These are phyloP conservation scores for Phlegmacium glaucopus DNA, from an alignment of 768 basidiomycete species.

Conservation along the genomic window DNA sequence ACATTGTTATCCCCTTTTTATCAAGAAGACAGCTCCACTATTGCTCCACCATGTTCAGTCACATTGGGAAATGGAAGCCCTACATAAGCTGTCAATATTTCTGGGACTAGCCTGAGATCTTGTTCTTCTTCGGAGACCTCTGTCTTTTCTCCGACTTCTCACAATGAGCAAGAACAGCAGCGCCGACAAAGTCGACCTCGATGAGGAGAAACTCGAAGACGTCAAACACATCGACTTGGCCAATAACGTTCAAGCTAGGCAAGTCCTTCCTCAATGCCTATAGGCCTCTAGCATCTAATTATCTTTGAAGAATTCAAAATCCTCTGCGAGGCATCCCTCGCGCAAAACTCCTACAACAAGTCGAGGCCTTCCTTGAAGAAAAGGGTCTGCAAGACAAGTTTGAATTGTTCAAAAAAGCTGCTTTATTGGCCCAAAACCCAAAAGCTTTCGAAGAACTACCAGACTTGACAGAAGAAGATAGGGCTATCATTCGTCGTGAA, in stretches of 20 bases:
- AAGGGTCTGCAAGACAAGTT: constrained; percentile 43
- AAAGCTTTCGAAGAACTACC: constrained; percentile 39
- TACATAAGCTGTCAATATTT: constrained; percentile 16
- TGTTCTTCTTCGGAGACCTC: constrained; percentile 13
- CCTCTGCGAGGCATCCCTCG: constrained; percentile 55
- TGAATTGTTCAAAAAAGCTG: constrained; percentile 59
- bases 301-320: constrained; percentile 36
- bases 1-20: too few species aligned
- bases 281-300: too few species aligned
- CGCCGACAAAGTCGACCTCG: constrained; percentile 11
- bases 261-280: constrained; percentile 6
- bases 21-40: too few species aligned
- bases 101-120: constrained; percentile 2
- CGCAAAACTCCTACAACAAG: constrained; percentile 55
- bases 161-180: constrained; percentile 20
- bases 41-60: too few species aligned
- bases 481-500: constrained; percentile 40
- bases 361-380: constrained; percentile 55
- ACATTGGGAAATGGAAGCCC: constrained; percentile 8
- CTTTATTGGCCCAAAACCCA: constrained; percentile 70
- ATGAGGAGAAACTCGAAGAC: constrained; percentile 23
- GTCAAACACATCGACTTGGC: constrained; percentile 24
- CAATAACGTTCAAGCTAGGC: constrained; percentile 43
- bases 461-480: constrained; percentile 36
- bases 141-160: constrained; percentile 11